Base-by-base conservation (phyloP, 169 alveolate species). In the Toxoplasma gondii region DNA sequence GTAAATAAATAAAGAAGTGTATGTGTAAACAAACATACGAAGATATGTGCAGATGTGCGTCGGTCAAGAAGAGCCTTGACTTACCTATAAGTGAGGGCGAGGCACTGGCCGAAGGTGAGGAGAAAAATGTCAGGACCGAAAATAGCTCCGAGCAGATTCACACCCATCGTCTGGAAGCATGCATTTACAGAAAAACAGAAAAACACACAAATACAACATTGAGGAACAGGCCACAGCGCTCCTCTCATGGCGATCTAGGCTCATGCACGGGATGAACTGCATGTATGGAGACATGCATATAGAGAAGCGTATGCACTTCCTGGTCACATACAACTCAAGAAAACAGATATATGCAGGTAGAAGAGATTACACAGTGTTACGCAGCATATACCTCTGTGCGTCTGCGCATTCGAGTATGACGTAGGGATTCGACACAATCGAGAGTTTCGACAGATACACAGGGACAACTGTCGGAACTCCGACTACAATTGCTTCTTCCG, bases 81-180 rank as follows among this genome's bases (percentile, higher is more conserved):
- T 39, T 82, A 82, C 90, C 41, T 16, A 22, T 31, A 36, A 41
- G 90, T 9, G n/a, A 31, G 4, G 36, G 58, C 44, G 10, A 82
- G 38, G 54, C 53, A 29, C 67, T 82, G 69, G 64, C 67, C 34
- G 64, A 82, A 12, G 34, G 54, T 82, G 17, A 82, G 64, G 67
- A 82, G 90, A 86, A 90, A 90, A n/a, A 45, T 70, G 17, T 90
- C 88, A 19, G 93, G 88, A 36, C 93, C 93, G n/a, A 90, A 90
- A 27, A 90, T 45, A 34, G 54, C 87, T 22, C 58, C 78, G 4
- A 90, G 5, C 44, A 90, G 39, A 49, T 43, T 70, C 93, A 90
- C 45, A 45, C 93, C 93, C 88, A 90, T 90, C 78, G 82, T 90
- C 93, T 90, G 88, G 44, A 44, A 27, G 41, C n/a, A 64, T 4